These are phyloP conservation scores for Leishmania gerbilli DNA, from an alignment of 208 protist species.

Conservation along the genomic window DNA sequence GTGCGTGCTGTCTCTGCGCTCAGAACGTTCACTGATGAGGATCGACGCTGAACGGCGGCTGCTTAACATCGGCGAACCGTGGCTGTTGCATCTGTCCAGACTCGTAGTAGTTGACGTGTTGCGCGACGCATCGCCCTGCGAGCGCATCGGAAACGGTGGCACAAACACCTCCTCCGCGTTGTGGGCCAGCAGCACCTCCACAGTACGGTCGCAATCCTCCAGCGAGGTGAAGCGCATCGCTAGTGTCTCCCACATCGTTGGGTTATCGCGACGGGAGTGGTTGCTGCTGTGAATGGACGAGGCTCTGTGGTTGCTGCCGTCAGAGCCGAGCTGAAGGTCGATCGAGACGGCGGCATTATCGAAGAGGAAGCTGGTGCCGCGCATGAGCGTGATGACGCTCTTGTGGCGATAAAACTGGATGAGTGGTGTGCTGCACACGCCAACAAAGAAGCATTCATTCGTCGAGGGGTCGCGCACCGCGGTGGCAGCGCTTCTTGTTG, in stretches of 20 bases:
- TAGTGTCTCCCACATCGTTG: constrained; percentile 52
- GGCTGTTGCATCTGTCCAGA: constrained; percentile 30
- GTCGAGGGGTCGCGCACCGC: constrained; percentile 17
- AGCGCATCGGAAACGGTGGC: constrained; percentile 27
- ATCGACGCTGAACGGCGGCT: constrained; percentile 16
- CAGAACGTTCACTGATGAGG: constrained; percentile 24
- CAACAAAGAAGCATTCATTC: constrained; percentile 60
- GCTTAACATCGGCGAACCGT: constrained; percentile 1
- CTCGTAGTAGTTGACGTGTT: constrained; percentile 24
- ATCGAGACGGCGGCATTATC: constrained; percentile 61
- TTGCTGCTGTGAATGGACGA: constrained; percentile 24
- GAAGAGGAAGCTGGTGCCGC: constrained; percentile 58
- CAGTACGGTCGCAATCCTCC: constrained; percentile 45
- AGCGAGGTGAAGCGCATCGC: constrained; percentile 45
- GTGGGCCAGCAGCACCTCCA: constrained; percentile 51
- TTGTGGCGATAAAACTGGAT: constrained; percentile 64
- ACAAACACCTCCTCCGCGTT: constrained; percentile 39
- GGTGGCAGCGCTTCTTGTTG: constrained; percentile 5
- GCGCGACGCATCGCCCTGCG: not conserved
- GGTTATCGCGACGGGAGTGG: constrained; percentile 33
- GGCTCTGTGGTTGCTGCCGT: not conserved
- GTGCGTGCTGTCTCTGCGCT: constrained; percentile 7
- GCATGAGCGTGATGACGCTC: constrained; percentile 46
- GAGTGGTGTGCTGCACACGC: constrained; percentile 65
- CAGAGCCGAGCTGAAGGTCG: constrained; percentile 10